These are phyloP conservation scores for Dunaliella primolecta DNA, from an alignment of 139 green algal genomes.

Conservation along the genomic window DNA sequence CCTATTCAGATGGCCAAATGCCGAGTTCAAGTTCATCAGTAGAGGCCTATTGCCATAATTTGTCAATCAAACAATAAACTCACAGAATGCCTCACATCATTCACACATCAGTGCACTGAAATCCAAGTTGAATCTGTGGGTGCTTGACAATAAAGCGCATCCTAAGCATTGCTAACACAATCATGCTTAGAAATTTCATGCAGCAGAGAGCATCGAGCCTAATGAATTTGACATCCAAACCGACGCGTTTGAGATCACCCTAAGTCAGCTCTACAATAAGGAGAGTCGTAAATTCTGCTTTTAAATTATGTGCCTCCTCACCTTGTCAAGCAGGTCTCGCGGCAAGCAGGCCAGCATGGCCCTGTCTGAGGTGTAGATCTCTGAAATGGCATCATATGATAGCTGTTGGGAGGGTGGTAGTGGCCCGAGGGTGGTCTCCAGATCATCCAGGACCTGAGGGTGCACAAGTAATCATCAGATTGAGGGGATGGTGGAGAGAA, in stretches of 20 bases:
- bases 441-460: constrained; percentile 36
- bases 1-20: background rate
- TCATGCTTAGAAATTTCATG: background rate
- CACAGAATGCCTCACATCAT: background rate
- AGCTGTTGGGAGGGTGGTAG: constrained; percentile 19
- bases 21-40: no score
- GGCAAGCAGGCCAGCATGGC: constrained; percentile 49
- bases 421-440: constrained; percentile 30
- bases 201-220: background rate
- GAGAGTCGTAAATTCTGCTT: background rate
- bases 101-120: background rate
- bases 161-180: no score
- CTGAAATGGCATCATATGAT: constrained; percentile 17
- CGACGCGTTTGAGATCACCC: background rate
- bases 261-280: background rate
- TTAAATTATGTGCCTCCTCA: background rate
- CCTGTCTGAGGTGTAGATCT: constrained; percentile 36
- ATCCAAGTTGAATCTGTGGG: no score
- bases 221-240: background rate
- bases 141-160: no score
- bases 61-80: no score
- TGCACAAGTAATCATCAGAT: no score
- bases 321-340: constrained; percentile 26
- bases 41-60: no score
- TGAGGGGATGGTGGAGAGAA: no score